Conservation (phyloP, 2,329 filamentous ascomycete genomes). For the Alternaria rosae region DNA sequence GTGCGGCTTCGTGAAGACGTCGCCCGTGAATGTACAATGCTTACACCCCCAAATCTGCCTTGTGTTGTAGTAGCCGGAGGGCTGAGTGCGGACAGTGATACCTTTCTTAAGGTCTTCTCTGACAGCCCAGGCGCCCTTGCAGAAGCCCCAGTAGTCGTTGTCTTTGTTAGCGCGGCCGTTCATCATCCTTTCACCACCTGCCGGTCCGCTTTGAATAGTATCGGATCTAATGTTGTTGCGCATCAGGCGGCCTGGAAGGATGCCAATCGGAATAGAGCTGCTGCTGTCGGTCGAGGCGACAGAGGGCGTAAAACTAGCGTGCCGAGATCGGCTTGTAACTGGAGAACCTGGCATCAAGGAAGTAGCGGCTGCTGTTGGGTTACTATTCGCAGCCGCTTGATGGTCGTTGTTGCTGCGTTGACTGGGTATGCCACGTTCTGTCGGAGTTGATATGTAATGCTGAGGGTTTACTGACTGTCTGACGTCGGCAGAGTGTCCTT, state of each 20-base stretch:
- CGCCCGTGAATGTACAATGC: conserved; percentile 45
- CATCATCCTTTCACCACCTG: conserved; percentile 38
- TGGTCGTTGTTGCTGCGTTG: background rate
- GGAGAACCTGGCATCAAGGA: background rate
- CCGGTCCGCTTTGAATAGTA: conserved; percentile 28
- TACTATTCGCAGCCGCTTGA: background rate
- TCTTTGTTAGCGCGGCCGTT: conserved; percentile 47
- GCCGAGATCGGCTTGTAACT: conserved; percentile 7
- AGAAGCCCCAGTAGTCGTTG: conserved; percentile 54
- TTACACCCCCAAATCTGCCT: conserved; percentile 47
- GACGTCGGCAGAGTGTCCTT: background rate
- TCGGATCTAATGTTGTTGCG: conserved; percentile 20
- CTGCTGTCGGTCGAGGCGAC: conserved; percentile 28
- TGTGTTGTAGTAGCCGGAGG: conserved; percentile 46
- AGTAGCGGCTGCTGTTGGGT: background rate
- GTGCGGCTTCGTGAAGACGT: conserved; percentile 30
- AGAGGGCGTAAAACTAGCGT: conserved; percentile 18
- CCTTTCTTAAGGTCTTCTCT: conserved; percentile 47
- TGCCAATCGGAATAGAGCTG: conserved; percentile 19
- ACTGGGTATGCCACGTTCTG: conserved; percentile 1
- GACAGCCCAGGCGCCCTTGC: conserved; percentile 50
- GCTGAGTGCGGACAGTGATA: conserved; percentile 36
- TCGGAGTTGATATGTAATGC: background rate
- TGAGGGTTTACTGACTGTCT: conserved; percentile 1
- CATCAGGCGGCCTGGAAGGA: conserved; percentile 19